Base-by-base conservation (phyloP, 75 land plant genomes). In the Sequoiadendron giganteum region DNA sequence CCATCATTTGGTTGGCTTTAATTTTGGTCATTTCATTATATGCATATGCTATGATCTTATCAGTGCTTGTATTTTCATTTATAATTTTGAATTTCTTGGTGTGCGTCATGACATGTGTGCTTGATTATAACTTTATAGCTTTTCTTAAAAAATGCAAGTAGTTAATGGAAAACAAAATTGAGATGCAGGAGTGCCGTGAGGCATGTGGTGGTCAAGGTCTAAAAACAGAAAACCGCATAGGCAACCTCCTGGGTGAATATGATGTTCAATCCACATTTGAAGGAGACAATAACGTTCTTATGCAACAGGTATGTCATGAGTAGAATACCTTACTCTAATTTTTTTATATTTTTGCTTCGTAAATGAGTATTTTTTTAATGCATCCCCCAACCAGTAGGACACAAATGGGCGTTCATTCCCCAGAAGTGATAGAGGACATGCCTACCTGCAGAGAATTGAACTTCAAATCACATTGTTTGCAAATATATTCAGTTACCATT, bases 201-300 rank as follows among this genome's bases (percentile, higher is more conserved):
- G 98, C 99, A 42, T 97, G 99, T 93, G 99, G 99, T 65, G 99
- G 98, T 5, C 99, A 97, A 91, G 99, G 99, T n/a, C 80, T 96
- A 85, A 97, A 96, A 91, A 93, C 98, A 39, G 98, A 96, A 85
- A 97, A 97, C 88, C 93, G 95, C 28, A 89, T 97, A 83, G 97
- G 99, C 10, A 91, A 94, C 39, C 88, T 95, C 32, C 95, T 91
- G 90, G 91, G 95, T 54, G 99, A 97, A 86, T 94, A 88, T 90
- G 99, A 97, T 89, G 99, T 97, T 55, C 99, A 96, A 88, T 94
- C 91, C 3, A 97, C 99, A 19, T 96, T 97, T 93, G 99, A 97
- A 83, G 99, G 99, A 16, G 99, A 97, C 88, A 97, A 96, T 90
- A 95, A 97, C 87, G 92, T 97, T 21, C 89, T 97, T 42, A 95